phyloP scores from a whole-genome alignment of 768 basidiomycete species.

The Boletus fagicola region DNA sequence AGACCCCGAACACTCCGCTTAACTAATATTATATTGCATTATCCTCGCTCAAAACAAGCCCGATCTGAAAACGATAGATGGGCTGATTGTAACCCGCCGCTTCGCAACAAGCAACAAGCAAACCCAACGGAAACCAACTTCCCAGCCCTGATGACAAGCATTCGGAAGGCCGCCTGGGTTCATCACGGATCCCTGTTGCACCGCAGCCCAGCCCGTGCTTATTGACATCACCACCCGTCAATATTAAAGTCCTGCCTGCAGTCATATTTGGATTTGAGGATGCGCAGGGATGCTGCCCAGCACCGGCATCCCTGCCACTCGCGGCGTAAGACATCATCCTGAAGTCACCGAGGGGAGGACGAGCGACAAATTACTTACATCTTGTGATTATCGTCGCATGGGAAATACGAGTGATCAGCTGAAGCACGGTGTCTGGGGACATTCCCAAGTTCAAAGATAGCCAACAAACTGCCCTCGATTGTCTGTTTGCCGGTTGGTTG shows the following conservation, averaged over 20 bases:
- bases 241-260: neutral
- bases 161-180: neutral
- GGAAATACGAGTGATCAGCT: neutral
- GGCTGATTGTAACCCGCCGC: neutral
- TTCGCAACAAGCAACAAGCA: neutral
- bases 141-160: neutral
- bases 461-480: neutral
- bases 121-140: neutral
- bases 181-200: neutral
- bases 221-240: conserved; percentile 1
- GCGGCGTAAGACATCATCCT: neutral
- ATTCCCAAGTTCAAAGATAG: neutral
- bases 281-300: neutral
- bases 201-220: neutral
- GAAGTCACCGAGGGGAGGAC: neutral
- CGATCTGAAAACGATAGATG: neutral
- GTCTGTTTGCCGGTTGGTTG: neutral
- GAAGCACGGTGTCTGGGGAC: conserved; percentile 12
- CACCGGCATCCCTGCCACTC: neutral
- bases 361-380: neutral
- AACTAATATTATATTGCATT: conserved; percentile 19
- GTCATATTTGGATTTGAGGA: neutral
- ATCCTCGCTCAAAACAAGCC: neutral
- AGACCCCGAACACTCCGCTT: conserved; percentile 28
- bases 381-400: neutral